phyloP scores from a whole-genome alignment of 441 rosid genomes.

The Pelargonium cotyledonis region DNA sequence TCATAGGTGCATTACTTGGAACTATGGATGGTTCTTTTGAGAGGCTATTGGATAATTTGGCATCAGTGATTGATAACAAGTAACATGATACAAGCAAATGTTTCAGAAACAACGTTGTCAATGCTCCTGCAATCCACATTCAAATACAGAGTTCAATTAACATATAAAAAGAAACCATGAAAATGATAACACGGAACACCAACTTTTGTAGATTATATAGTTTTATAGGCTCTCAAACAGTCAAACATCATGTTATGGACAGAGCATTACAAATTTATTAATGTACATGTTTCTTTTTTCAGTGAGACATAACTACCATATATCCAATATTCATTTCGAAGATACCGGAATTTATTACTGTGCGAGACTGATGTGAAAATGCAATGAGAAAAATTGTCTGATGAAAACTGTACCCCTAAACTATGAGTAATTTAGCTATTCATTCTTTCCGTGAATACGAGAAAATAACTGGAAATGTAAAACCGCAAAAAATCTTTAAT shows the following conservation, averaged over 20 bases:
- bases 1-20: conserved; percentile 33
- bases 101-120: conserved; percentile 31
- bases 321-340: no score
- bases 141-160: conserved; percentile 11
- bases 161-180: conserved; percentile 1
- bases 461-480: neutral
- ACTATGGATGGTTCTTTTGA: conserved; percentile 32
- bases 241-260: no score
- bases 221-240: no score
- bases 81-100: conserved; percentile 31
- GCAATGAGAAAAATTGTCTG: no score
- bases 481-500: no score
- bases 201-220: neutral
- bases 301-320: no score
- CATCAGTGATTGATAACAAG: conserved; percentile 34
- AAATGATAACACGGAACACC: neutral
- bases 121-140: conserved; percentile 33
- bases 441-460: neutral
- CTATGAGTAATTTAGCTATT: neutral
- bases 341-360: no score
- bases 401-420: no score
- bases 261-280: no score
- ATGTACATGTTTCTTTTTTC: no score
- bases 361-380: no score
- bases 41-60: conserved; percentile 28